Evolutionary conservation across 441 rosid species (phyloP).

Genomic region (Brassica hybrid): DNA sequence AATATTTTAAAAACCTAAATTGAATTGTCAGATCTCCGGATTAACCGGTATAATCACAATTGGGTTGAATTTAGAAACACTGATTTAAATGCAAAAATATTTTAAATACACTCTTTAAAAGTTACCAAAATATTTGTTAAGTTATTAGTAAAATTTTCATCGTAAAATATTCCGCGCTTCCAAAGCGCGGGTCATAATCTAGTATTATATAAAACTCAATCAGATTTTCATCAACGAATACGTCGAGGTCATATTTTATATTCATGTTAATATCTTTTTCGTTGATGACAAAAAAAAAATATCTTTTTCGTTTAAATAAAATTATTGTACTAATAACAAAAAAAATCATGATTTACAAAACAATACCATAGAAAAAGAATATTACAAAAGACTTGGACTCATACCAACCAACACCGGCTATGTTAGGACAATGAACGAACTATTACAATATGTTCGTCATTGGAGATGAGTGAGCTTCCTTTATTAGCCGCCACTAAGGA

Average conservation of each 20-base stretch:
- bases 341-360: background rate
- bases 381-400: slow-evolving; percentile 1
- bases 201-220: background rate
- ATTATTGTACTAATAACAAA: background rate
- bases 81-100: too few species aligned
- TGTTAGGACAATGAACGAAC: background rate
- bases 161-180: too few species aligned
- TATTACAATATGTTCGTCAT: background rate
- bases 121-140: too few species aligned
- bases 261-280: background rate
- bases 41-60: too few species aligned
- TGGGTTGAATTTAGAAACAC: too few species aligned
- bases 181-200: too few species aligned
- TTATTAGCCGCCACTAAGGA: too few species aligned
- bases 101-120: too few species aligned
- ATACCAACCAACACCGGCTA: slow-evolving; percentile 1
- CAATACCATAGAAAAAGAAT: background rate
- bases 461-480: background rate
- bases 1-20: too few species aligned
- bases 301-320: background rate
- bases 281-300: background rate
- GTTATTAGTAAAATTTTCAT: too few species aligned
- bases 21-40: too few species aligned
- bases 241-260: background rate
- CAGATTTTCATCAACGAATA: background rate